Conservation (phyloP, 2,329 filamentous ascomycete genomes). For the Aspergillus pseudonomiae region DNA sequence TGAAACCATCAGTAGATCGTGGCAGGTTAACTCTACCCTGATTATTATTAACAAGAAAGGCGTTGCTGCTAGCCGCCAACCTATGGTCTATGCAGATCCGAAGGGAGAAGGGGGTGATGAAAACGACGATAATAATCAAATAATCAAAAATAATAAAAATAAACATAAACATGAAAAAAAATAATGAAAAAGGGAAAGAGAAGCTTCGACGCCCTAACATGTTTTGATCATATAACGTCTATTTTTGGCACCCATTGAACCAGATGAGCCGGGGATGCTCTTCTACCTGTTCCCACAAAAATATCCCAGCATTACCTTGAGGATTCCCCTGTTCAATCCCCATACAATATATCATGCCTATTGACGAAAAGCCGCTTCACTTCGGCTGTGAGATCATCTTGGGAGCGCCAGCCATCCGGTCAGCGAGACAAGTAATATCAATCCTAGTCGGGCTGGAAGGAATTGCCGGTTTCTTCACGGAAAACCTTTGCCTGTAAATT, state of each 20-base stretch:
- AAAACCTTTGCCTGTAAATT: neutral
- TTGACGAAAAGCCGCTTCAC: neutral
- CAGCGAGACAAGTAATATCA: neutral
- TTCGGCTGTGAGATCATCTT: neutral
- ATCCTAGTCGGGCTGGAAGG: neutral
- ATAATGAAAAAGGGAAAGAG: neutral
- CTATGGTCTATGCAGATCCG: neutral
- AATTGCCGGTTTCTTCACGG: conserved; percentile 2
- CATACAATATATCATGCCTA: neutral
- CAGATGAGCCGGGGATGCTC: neutral
- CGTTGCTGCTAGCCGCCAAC: neutral
- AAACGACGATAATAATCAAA: no score
- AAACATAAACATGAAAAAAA: no score
- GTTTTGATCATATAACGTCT: neutral
- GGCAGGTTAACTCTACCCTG: neutral
- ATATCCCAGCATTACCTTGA: neutral
- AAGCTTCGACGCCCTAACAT: neutral
- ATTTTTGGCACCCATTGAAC: neutral
- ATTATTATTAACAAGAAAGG: neutral
- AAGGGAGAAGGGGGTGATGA: neutral
- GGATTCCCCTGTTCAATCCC: neutral
- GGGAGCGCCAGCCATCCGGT: neutral
- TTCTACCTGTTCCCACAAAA: neutral
- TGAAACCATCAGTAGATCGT: neutral
- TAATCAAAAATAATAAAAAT: neutral